Conservation (phyloP, 441 rosid genomes). For the Manihot esculenta region DNA sequence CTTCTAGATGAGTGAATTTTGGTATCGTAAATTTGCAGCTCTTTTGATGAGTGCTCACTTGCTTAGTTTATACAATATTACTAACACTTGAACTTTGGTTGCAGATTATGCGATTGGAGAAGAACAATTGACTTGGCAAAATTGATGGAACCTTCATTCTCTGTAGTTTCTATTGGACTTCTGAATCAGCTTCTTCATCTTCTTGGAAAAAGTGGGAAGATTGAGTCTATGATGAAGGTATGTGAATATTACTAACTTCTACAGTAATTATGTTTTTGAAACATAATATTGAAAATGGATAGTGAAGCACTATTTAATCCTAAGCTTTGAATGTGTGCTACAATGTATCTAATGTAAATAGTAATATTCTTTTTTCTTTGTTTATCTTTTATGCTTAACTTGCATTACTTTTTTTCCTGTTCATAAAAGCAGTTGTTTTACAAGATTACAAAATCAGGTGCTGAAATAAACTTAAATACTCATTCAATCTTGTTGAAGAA, state of each 20-base stretch:
- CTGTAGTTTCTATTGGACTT: conserved; percentile 59
- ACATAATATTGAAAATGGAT: not conserved
- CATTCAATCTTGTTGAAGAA: conserved; percentile 63
- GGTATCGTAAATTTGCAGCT: not conserved
- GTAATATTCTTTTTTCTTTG: not conserved
- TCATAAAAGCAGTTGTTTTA: conserved; percentile 56
- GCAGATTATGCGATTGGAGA: conserved; percentile 81
- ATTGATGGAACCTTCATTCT: conserved; percentile 66
- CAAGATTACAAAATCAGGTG: conserved; percentile 64
- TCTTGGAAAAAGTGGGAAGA: conserved; percentile 81
- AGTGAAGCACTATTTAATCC: not conserved
- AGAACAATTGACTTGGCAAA: conserved; percentile 45
- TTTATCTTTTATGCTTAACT: conserved; percentile 9
- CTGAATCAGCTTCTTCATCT: conserved; percentile 75
- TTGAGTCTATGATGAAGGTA: conserved; percentile 84
- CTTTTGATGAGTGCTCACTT: conserved; percentile 3
- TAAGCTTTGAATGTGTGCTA: not conserved
- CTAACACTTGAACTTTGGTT: conserved; percentile 22
- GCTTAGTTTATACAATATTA: conserved; percentile 4
- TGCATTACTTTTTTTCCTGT: conserved; percentile 14
- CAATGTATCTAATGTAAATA: not conserved
- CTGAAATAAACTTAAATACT: conserved; percentile 53
- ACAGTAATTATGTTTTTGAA: not conserved
- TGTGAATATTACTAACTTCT: conserved; percentile 14
- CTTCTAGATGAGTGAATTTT: not conserved